A percentile compares a stretch with the other conserved stretches of the same genome.
Evolutionary conservation across 192 early-diverging fungal genomes (phyloP).

Genomic region (Coemansia sp.): DNA sequence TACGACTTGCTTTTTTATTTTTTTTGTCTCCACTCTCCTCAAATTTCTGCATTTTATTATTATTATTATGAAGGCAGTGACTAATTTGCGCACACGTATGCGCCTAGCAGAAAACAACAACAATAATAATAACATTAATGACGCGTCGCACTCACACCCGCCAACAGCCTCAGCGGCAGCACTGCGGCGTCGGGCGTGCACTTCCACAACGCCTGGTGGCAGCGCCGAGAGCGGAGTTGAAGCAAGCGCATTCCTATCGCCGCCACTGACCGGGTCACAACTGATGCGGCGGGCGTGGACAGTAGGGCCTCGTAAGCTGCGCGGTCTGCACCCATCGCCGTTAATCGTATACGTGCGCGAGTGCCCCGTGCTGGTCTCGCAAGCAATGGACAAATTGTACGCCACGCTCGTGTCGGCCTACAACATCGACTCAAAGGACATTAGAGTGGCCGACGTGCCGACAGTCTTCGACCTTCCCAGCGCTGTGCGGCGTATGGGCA

Average conservation of each 20-base stretch:
- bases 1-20: neutral
- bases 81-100: slow-evolving; percentile 41
- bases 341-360: slow-evolving; percentile 44
- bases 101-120: slow-evolving; percentile 16
- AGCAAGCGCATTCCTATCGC: slow-evolving; percentile 26
- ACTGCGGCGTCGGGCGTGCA: slow-evolving; percentile 34
- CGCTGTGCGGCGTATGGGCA: slow-evolving; percentile 44
- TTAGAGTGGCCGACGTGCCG: slow-evolving; percentile 44
- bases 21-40: neutral
- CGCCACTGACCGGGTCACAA: slow-evolving; percentile 15
- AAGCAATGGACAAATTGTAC: slow-evolving; percentile 44
- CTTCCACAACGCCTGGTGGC: slow-evolving; percentile 7
- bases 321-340: slow-evolving; percentile 47
- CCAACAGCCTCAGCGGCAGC: neutral
- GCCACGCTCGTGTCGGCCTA: slow-evolving; percentile 24
- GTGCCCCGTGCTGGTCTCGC: slow-evolving; percentile 19
- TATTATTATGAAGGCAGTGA: slow-evolving; percentile 33
- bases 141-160: neutral
- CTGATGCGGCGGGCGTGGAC: slow-evolving; percentile 31
- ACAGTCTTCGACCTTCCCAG: slow-evolving; percentile 39
- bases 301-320: slow-evolving; percentile 41
- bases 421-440: slow-evolving; percentile 38
- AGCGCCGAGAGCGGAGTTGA: slow-evolving; percentile 1
- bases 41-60: neutral
- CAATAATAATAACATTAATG: neutral